Evolutionary conservation across 495 filamentous ascomycete genomes (phyloP).

Genomic region (Jackrogersella minutella): DNA sequence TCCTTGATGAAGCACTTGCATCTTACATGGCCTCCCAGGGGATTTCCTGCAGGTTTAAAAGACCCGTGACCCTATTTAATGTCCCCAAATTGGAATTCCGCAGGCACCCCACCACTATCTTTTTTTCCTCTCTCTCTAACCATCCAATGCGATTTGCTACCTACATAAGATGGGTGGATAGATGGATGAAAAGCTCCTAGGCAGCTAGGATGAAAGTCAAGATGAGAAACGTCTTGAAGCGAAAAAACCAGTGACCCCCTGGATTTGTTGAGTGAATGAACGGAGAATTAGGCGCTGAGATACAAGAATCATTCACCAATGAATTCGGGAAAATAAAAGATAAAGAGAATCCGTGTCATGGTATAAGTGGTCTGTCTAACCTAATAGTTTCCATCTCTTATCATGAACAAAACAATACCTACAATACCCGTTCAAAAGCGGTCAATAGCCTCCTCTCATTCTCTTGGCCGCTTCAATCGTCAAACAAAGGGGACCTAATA

Average conservation of each 20-base stretch:
- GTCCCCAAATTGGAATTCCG: constrained; percentile 15
- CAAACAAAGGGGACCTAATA: neutral
- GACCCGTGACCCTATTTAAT: constrained; percentile 26
- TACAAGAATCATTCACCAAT: neutral
- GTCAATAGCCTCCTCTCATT: neutral
- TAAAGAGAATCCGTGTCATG: constrained; percentile 20
- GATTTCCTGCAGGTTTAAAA: constrained; percentile 18
- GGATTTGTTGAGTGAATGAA: neutral
- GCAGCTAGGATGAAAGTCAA: neutral
- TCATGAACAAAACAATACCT: neutral
- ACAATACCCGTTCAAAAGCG: neutral
- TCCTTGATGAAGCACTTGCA: constrained; percentile 27
- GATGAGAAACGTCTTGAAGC: neutral
- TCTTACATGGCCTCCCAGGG: constrained; percentile 11
- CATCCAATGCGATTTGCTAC: constrained; percentile 1
- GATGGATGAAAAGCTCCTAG: no score
- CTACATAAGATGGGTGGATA: no score
- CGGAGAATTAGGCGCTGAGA: neutral
- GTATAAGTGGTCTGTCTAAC: constrained; percentile 37
- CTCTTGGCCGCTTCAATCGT: neutral
- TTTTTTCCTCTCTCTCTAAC: neutral
- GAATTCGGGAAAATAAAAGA: neutral
- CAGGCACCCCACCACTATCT: constrained; percentile 15
- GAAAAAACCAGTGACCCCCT: no score
- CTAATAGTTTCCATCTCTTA: constrained; percentile 12